phyloP scores from a whole-genome alignment of 306 rosid species.

The Vigna radiata region DNA sequence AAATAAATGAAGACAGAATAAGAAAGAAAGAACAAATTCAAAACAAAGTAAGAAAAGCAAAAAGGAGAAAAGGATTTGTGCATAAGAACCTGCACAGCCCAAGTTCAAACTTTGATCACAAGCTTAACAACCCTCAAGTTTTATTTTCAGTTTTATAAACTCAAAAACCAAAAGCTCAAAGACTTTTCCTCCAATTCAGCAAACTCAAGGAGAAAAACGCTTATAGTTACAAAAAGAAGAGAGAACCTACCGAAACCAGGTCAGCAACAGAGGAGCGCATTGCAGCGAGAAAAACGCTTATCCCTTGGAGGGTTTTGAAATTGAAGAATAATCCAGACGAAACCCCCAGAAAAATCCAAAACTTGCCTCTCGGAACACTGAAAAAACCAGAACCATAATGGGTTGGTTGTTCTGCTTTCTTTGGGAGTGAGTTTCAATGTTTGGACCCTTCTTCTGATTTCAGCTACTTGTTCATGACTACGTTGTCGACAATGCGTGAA shows the following conservation, averaged over 20 bases:
- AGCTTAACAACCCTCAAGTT: slow-evolving; percentile 29
- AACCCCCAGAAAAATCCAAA: slow-evolving; percentile 53
- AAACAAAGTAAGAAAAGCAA: slow-evolving; percentile 10
- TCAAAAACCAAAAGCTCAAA: slow-evolving; percentile 13
- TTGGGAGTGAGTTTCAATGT: slow-evolving; percentile 42
- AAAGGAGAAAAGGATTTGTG: slow-evolving; percentile 9
- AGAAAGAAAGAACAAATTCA: slow-evolving; percentile 30
- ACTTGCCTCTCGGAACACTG: slow-evolving; percentile 48
- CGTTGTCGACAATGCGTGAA: slow-evolving; percentile 78
- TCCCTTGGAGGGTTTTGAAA: slow-evolving; percentile 58
- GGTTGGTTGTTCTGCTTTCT: slow-evolving; percentile 28
- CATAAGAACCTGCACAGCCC: slow-evolving; percentile 29
- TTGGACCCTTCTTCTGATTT: slow-evolving; percentile 48
- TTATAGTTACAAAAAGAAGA: slow-evolving; percentile 10
- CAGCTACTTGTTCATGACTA: slow-evolving; percentile 57
- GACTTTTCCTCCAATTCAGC: slow-evolving; percentile 25
- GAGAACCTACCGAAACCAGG: slow-evolving; percentile 49
- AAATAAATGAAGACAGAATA: slow-evolving; percentile 19
- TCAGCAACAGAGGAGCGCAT: slow-evolving; percentile 33
- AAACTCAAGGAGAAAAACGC: slow-evolving; percentile 29
- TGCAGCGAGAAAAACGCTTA: slow-evolving; percentile 40
- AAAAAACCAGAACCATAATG: slow-evolving; percentile 24
- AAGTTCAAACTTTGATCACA: slow-evolving; percentile 26
- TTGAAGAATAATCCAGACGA: slow-evolving; percentile 51
- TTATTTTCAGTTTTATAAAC: slow-evolving; percentile 4